These are phyloP conservation scores for Aspergillus texensis DNA, from an alignment of 2,329 filamentous ascomycete genomes.

Conservation along the genomic window DNA sequence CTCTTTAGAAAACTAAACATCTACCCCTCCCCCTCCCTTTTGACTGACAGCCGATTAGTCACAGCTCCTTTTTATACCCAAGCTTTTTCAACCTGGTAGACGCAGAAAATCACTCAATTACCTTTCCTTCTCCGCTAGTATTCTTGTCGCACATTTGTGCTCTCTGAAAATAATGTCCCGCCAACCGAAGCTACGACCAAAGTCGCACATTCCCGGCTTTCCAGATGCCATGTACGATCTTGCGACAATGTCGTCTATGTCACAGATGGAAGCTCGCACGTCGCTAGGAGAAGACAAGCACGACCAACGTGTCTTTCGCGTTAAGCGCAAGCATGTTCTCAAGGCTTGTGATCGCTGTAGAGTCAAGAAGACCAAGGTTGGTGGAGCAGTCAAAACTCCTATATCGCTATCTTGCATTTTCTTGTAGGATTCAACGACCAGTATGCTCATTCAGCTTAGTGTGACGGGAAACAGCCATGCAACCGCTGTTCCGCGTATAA, in stretches of 20 bases:
- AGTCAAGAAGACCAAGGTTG: constrained; percentile 50
- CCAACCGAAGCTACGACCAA: constrained; percentile 44
- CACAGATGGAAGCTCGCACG: constrained; percentile 33
- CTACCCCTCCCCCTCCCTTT: constrained; percentile 21
- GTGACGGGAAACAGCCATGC: constrained; percentile 49
- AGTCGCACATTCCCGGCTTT: constrained; percentile 38
- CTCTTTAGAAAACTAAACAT: constrained; percentile 13
- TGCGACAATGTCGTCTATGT: constrained; percentile 33
- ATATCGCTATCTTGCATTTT: constrained; percentile 5
- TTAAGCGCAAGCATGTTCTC: constrained; percentile 49
- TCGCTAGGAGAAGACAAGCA: constrained; percentile 36
- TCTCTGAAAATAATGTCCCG: constrained; percentile 41
- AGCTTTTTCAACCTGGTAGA: constrained; percentile 1
- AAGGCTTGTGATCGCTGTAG: constrained; percentile 51
- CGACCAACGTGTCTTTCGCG: constrained; percentile 44
- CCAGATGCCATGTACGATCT: constrained; percentile 39
- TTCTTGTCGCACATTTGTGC: constrained; percentile 1
- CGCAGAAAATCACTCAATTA: constrained; percentile 9
- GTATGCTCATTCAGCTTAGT: constrained; percentile 32
- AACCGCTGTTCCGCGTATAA: constrained; percentile 48
- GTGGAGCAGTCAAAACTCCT: constrained; percentile 16
- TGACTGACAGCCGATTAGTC: constrained; percentile 6
- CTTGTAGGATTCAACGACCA: constrained; percentile 10
- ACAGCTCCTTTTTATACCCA: background rate
- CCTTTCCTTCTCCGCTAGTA: constrained; percentile 8